Evolutionary conservation across 768 basidiomycete genomes (phyloP), one percentile per base, ranked within the genome.

Genomic region (Mycena galopus): DNA sequence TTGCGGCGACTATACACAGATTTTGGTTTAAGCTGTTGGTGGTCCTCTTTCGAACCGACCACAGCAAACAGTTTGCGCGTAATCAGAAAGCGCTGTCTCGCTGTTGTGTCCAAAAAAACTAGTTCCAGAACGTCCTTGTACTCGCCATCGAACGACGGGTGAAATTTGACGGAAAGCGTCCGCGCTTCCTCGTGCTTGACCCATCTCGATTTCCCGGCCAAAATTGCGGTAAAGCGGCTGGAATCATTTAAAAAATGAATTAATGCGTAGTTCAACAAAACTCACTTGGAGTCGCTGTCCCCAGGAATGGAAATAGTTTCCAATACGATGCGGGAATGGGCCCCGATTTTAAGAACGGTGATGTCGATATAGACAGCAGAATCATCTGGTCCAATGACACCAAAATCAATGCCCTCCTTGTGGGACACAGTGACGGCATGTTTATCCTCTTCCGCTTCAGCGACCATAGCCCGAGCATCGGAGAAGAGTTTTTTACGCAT

Each of bases 101-200:
- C 78, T 4, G 74, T 69, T 0, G 75, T 67, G 62, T 88, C 82
- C 51, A 81, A 73, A 69, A 91, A 89, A 2, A 84, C 67, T 19
- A 91, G 80, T 50, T 89, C 88, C 6, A 90, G 78, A 0, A 81
- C 82, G 67, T 89, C 88, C 59, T 87, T 82, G 69, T 84, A 87
- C 25, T 82, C 80, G 0, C 90, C 89, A 30, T 80, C 80, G 60
- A 84, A 79, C 8, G 84, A 76, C 2, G 81, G 83, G 29, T 80
- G 79, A 65, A 85, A 84, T 0, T 77, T 55, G 32, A 86, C 72
- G 17, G 75, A 69, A 21, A 85, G 39, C 8, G 78, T 77, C n/a
- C 81, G 77, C 2, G 81, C 74, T 17, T 71, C 32, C 11, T 73
- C 76, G 59, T 74, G 74, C 32, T 83, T 72, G 23, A 80, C 69